phyloP scores from a whole-genome alignment of 495 filamentous ascomycete species.

The Rhypophila decipiens region DNA sequence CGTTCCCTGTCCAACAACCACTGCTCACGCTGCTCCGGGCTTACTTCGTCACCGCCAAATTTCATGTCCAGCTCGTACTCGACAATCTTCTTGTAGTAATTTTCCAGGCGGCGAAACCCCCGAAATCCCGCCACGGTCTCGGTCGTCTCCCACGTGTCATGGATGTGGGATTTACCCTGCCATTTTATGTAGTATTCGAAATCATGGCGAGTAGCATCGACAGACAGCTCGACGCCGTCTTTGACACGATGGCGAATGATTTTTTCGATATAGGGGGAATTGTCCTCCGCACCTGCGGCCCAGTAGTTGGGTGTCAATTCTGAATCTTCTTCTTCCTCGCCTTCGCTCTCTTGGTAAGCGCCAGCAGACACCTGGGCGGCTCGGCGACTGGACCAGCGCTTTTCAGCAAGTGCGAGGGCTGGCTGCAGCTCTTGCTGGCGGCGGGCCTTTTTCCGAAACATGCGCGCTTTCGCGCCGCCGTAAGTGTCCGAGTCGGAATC shows the following conservation, averaged over 20 bases:
- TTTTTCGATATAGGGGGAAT: constrained; percentile 75
- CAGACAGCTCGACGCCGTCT: constrained; percentile 55
- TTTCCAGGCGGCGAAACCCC: constrained; percentile 82
- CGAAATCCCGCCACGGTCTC: constrained; percentile 54
- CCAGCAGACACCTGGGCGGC: constrained; percentile 82
- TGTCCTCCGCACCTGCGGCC: constrained; percentile 58
- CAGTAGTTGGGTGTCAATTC: constrained; percentile 56
- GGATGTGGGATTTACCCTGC: constrained; percentile 89
- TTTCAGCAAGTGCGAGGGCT: constrained; percentile 61
- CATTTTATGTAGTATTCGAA: constrained; percentile 97
- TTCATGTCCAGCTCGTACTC: constrained; percentile 64
- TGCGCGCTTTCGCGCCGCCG: constrained; percentile 61
- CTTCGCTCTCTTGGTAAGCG: constrained; percentile 79
- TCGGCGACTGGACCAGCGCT: constrained; percentile 82
- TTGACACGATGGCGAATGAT: constrained; percentile 79
- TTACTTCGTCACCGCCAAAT: constrained; percentile 60
- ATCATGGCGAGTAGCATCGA: constrained; percentile 62
- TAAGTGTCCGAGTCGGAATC: constrained; percentile 70
- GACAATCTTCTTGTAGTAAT: constrained; percentile 81
- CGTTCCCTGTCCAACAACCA: constrained; percentile 85
- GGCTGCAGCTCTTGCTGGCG: constrained; percentile 56
- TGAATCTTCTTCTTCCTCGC: constrained; percentile 55
- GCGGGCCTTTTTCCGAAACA: constrained; percentile 62
- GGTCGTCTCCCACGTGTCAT: constrained; percentile 87
- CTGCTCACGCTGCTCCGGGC: constrained; percentile 83